Base-by-base conservation (phyloP, 768 basidiomycete genomes). In the Pisolithus sp. region DNA sequence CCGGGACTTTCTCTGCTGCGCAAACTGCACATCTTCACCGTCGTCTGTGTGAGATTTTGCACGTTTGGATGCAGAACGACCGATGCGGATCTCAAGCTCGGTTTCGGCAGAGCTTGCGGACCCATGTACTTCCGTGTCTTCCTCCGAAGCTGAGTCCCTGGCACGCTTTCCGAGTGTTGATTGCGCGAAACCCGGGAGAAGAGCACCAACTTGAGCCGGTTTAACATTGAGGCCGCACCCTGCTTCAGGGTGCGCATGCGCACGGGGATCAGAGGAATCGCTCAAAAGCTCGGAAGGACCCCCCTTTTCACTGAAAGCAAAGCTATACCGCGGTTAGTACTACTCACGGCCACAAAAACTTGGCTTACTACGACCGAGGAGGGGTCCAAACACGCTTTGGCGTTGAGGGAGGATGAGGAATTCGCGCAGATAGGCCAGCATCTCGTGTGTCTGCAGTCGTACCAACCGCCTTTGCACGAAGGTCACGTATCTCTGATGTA, bases 131-230 rank as follows among this genome's bases (percentile, higher is more conserved):
- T 79, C 75, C 2, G 72, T 66, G 20, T 73, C 57, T 48, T 72
- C 70, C 56, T 73, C 78, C 10, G 72, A 68, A 8, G 71, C 66
- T 2, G 78, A 71, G 55, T 80, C 80, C 54, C 85, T 74, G 47
- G 73, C 76, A 31, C 83, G 79, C 62, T 88, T 89, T n/a, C 86
- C 86, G 17, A 88, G 73, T 28, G 73, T 70, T 20, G 68, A 75
- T 40, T 74, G 71, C 4, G 76, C 66, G 52, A 74, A 62, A 10
- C 73, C 76, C 39, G 76, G 62, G 17, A 68, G 53, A 41, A 68
- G 57, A 39, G 46, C 53, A 34, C 60, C 51, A 12, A 50, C 21
- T 36, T 60, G 57, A 17, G 42, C 53, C 23, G 53, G 53, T 24
- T 55, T 55, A 21, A 24, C 37, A 8, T 55, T 55, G 36, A 51